Base-by-base conservation (phyloP, 805 yeast genomes). In the Hanseniaspora singularis region DNA sequence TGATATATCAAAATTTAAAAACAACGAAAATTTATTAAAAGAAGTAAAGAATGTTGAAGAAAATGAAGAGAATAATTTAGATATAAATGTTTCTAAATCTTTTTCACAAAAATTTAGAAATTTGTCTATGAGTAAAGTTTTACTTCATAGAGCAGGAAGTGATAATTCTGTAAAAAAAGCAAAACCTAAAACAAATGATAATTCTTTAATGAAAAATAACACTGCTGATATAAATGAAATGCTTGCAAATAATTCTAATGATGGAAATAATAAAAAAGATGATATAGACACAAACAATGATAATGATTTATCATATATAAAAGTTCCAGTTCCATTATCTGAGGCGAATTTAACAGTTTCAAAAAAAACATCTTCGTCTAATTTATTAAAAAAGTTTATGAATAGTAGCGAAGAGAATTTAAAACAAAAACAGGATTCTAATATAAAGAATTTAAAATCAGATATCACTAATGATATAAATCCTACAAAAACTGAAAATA, bases 51-150 rank as follows among this genome's bases (percentile, higher is more conserved):
- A 26, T 8, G 11, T 8, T 26, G 28, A 26, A 26, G 28, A 26
- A 8, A 26, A 7, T 8, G 28, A 26, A n/a, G n/a, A n/a, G n/a
- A n/a, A n/a, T n/a, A n/a, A n/a, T 11, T 8, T 11, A 8, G 28
- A 26, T 8, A 26, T 26, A 8, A 11, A 26, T 26, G 7, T 38
- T 3, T n/a, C 32, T 8, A 37, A 36, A 18, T 19, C 41, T 3
- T 19, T 44, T 3, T 30, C 48, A 1, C 33, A 31, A 18, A 28
- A 24, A 26, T 14, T 44, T n/a, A 44, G 31, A 31, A 30, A 37
- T 8, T 19, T 44, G 7, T 37, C 48, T 20, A 44, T 44, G 41
- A 37, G 48, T 18, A 44, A 26, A 24, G 39, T 36, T 12, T 23
- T 36, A 11, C 19, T 14, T 3, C 18, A 22, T 9, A 22, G 20